Evolutionary conservation across 139 green algal genomes (phyloP).

Genomic region (Chlorella vulgaris): DNA sequence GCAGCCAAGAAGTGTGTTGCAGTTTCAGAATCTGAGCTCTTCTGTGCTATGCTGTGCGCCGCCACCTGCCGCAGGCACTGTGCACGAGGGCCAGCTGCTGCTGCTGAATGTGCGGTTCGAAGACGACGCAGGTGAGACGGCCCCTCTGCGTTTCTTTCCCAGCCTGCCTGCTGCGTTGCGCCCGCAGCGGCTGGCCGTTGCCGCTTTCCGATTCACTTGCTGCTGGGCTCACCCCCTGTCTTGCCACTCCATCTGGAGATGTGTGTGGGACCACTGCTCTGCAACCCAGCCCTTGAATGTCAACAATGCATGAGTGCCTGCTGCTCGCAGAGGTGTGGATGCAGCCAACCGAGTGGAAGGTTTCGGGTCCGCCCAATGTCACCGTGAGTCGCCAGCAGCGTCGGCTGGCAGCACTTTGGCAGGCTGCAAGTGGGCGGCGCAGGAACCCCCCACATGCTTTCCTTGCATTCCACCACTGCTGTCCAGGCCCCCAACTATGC

Average conservation of each 20-base stretch:
- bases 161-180: neutral
- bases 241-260: too few relatives aligned
- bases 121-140: neutral
- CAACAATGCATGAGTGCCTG: too few relatives aligned
- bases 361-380: neutral
- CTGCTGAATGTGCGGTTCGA: neutral
- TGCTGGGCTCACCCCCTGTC: neutral
- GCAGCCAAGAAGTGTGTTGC: neutral
- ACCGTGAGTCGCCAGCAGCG: neutral
- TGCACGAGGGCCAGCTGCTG: neutral
- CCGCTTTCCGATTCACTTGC: neutral
- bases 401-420: too few relatives aligned
- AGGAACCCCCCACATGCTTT: too few relatives aligned
- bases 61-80: neutral
- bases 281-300: too few relatives aligned
- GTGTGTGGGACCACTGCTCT: too few relatives aligned
- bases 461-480: too few relatives aligned
- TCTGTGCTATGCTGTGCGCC: neutral
- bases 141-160: too few relatives aligned
- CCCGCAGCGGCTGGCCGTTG: too few relatives aligned
- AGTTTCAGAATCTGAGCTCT: neutral
- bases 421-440: too few relatives aligned
- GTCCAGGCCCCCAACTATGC: neutral
- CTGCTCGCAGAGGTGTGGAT: slow-evolving; percentile 15
- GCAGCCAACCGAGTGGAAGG: neutral